phyloP scores from a whole-genome alignment of 164 flowering plant species.

The Echeveria elegans region DNA sequence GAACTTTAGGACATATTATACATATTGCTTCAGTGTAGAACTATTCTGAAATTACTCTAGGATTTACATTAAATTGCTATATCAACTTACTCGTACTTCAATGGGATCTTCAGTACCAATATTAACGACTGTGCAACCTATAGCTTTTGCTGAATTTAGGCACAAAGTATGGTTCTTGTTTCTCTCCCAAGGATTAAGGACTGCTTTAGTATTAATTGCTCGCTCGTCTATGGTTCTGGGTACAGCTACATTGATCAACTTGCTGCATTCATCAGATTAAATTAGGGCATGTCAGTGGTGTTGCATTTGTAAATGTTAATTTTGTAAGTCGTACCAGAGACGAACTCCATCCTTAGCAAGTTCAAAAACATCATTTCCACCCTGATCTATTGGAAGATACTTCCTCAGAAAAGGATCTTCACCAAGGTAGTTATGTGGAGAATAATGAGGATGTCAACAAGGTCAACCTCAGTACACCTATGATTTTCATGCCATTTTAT shows the following conservation, averaged over 20 bases:
- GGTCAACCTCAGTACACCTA: too few species aligned
- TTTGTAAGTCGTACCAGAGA: constrained; percentile 44
- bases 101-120: not conserved
- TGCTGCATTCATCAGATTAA: constrained; percentile 35
- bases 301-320: not conserved
- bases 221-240: not conserved
- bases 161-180: not conserved
- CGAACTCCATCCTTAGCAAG: constrained; percentile 89
- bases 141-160: not conserved
- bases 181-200: not conserved
- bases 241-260: not conserved
- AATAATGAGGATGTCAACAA: too few species aligned
- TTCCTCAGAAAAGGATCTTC: constrained; percentile 73
- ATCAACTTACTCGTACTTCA: not conserved
- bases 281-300: not conserved
- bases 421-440: constrained; percentile 69
- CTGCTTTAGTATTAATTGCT: not conserved
- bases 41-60: too few species aligned
- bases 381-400: constrained; percentile 74
- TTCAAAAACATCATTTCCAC: constrained; percentile 58
- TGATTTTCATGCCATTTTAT: too few species aligned
- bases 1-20: too few species aligned
- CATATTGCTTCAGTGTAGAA: too few species aligned
- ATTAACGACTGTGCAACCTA: not conserved
- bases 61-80: too few species aligned